Base-by-base conservation (phyloP, 495 filamentous ascomycete genomes). In the Melanomma pulvis-pyrius region DNA sequence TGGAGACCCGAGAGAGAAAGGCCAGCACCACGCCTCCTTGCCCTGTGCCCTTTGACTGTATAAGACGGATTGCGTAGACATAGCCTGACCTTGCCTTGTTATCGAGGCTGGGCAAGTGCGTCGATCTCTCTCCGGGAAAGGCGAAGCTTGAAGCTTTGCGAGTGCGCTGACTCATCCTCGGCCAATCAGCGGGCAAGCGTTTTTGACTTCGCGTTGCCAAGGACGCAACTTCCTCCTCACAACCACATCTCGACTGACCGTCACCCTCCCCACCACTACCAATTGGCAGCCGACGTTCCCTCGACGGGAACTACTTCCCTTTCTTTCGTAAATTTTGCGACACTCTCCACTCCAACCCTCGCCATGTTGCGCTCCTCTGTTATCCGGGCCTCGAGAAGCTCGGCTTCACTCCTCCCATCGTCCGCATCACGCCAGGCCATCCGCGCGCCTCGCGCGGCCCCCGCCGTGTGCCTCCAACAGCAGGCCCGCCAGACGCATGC, bases 401-500 rank as follows among this genome's bases (percentile, higher is more conserved):
- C 72, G 60, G 65, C 70, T 44, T 67, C 67, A 34, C n/a, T 68
- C 73, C 41, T 69, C 61, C 53, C 68, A 58, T 71, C 69, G 53
- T 63, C 69, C 71, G 69, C 71, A 63, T 67, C 65, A 39, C 71
- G 71, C 47, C 65, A 50, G 59, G 62, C 71, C 50, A 34, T 63
- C 58, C 63, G 68, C 32, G 30, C 57, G 9, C 39, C 59, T 25
- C 65, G 65, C 47, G 57, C 58, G 39, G 58, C 52, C 17, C 62
- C 70, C 34, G 58, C 39, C 22, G 57, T 65, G 21, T 72, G 70
- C 58, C 30, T 63, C 55, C 60, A 63, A 53, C 77, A 85, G 74
- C 87, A 90, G 79, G 82, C 81, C 70, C 86, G 90, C 71, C 82
- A 85, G 71, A 88, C 88, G 52, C 93, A 96, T 78, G 93, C 94